Conservation (phyloP, 1,284 basidiomycete genomes). For the Tetrapyrgos nigripes region DNA sequence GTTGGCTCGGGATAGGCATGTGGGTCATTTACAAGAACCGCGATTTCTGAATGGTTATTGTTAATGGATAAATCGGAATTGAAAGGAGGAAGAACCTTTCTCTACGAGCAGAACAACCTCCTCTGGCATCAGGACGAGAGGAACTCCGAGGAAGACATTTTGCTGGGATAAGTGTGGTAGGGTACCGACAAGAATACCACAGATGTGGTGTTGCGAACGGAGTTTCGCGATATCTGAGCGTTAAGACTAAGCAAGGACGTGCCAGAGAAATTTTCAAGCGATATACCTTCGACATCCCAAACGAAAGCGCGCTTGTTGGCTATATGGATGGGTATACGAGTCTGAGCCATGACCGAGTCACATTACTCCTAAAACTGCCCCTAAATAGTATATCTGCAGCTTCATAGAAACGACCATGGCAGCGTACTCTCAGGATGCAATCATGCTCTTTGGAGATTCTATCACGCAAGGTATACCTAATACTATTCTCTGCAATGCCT, state of each 20-base stretch:
- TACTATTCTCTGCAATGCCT: neutral
- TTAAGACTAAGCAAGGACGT: slow-evolving; percentile 15
- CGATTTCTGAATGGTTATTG: slow-evolving; percentile 60
- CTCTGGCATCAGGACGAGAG: slow-evolving; percentile 88
- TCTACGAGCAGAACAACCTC: slow-evolving; percentile 90
- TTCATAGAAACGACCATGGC: slow-evolving; percentile 49
- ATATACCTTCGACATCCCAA: slow-evolving; percentile 79
- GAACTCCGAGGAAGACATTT: slow-evolving; percentile 94
- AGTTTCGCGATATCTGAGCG: slow-evolving; percentile 79
- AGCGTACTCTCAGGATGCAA: slow-evolving; percentile 61
- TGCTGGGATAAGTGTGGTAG: slow-evolving; percentile 96
- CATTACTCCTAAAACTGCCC: neutral
- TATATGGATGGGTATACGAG: slow-evolving; percentile 56
- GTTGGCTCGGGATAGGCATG: slow-evolving; percentile 67
- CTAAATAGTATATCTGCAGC: neutral
- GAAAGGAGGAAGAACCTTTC: slow-evolving; percentile 58
- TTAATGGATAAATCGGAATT: slow-evolving; percentile 2
- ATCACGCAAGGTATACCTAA: slow-evolving; percentile 69
- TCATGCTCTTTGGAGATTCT: slow-evolving; percentile 82
- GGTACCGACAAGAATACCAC: slow-evolving; percentile 88
- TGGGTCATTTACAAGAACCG: slow-evolving; percentile 80
- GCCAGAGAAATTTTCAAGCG: slow-evolving; percentile 6
- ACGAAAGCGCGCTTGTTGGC: slow-evolving; percentile 77
- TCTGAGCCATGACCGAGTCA: neutral
- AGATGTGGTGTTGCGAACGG: slow-evolving; percentile 82